These are phyloP conservation scores for Suillus subaureus DNA, from an alignment of 768 basidiomycete genomes.

Conservation along the genomic window DNA sequence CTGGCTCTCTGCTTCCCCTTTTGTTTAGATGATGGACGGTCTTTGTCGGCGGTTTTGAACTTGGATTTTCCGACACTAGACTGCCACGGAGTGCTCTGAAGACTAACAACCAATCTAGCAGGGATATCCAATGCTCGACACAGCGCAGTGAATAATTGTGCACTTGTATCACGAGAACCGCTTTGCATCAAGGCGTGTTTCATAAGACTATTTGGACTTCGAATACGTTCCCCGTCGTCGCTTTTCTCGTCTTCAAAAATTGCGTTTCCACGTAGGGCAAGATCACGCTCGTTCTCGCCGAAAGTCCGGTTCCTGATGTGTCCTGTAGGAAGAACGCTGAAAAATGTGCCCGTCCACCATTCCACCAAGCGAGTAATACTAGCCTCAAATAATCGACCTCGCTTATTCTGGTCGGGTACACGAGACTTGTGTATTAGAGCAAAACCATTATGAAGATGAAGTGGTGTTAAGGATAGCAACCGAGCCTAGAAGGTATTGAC, in stretches of 20 bases:
- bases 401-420: slow-evolving; percentile 76
- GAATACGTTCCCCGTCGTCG: slow-evolving; percentile 62
- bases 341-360: slow-evolving; percentile 86
- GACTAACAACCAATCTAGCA: slow-evolving; percentile 81
- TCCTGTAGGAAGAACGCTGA: slow-evolving; percentile 60
- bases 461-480: slow-evolving; percentile 83
- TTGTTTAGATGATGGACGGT: slow-evolving; percentile 20
- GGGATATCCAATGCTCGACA: slow-evolving; percentile 88
- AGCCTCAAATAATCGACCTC: slow-evolving; percentile 87
- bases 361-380: slow-evolving; percentile 71
- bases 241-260: slow-evolving; percentile 43
- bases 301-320: slow-evolving; percentile 79
- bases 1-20: slow-evolving; percentile 11
- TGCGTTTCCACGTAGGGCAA: slow-evolving; percentile 31
- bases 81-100: slow-evolving; percentile 94
- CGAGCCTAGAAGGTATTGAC: slow-evolving; percentile 62
- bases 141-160: slow-evolving; percentile 89
- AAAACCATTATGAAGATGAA: slow-evolving; percentile 80
- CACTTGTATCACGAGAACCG: slow-evolving; percentile 84
- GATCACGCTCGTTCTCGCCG: slow-evolving; percentile 61
- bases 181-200: slow-evolving; percentile 82
- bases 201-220: slow-evolving; percentile 85
- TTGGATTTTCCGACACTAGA: slow-evolving; percentile 62
- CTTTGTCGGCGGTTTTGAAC: slow-evolving; percentile 40
- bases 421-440: slow-evolving; percentile 78